Percentiles rank a stretch among this genome's conserved stretches.
phyloP scores from a whole-genome alignment of 768 basidiomycete genomes.

The Boletus insuetus region DNA sequence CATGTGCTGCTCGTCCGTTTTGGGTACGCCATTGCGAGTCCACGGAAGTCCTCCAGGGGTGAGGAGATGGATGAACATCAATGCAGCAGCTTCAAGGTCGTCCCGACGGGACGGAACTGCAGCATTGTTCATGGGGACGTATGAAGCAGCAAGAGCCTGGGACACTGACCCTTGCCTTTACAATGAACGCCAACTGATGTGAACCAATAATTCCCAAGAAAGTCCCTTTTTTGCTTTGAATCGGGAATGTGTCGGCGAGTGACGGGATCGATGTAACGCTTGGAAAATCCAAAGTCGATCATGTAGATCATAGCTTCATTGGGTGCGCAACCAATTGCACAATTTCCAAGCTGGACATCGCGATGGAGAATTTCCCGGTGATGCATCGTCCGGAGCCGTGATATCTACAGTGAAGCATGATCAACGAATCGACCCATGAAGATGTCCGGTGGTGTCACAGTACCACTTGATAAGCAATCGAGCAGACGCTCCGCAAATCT shows the following conservation, averaged over 20 bases:
- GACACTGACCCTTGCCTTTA: conserved; percentile 59
- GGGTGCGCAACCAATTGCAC: conserved; percentile 58
- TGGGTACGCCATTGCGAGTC: conserved; percentile 81
- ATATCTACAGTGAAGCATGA: conserved; percentile 46
- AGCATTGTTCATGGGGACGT: conserved; percentile 19
- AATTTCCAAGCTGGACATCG: conserved; percentile 80
- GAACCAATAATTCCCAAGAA: conserved; percentile 86
- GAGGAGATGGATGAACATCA: conserved; percentile 79
- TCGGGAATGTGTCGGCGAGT: conserved; percentile 72
- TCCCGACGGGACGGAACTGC: conserved; percentile 76
- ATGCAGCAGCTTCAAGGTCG: conserved; percentile 71
- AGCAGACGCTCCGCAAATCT: conserved; percentile 71
- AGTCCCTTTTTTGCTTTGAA: conserved; percentile 63
- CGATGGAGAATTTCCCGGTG: conserved; percentile 68
- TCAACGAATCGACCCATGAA: conserved; percentile 4
- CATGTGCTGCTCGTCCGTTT: conserved; percentile 60
- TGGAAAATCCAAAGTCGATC: conserved; percentile 87
- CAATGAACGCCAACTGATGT: conserved; percentile 78
- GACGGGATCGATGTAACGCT: conserved; percentile 64
- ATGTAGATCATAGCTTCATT: conserved; percentile 65
- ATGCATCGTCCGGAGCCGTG: conserved; percentile 75
- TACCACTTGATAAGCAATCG: conserved; percentile 77
- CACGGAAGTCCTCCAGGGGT: conserved; percentile 73
- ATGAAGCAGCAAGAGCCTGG: conserved; percentile 10
- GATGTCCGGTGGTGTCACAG: conserved; percentile 19